Percentiles rank a stretch among this genome's conserved stretches.
Conservation (phyloP, 768 basidiomycete genomes). For the Mycena vulgaris region DNA sequence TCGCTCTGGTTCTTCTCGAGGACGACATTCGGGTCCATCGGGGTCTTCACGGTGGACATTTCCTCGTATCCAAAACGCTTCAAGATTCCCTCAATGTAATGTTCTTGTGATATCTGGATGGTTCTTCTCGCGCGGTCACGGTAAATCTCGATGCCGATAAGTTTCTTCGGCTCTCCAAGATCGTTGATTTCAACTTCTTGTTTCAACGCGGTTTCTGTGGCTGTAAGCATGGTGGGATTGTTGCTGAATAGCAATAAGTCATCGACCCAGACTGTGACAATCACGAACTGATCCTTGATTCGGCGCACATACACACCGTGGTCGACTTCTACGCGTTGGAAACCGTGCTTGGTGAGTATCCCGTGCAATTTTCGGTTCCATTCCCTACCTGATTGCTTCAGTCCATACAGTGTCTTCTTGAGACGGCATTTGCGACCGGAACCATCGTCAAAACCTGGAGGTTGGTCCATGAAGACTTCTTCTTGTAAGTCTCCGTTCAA, state of each 20-base stretch:
- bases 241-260: too few species aligned
- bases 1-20: slow-evolving; percentile 9
- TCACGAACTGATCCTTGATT: too few species aligned
- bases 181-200: too few species aligned
- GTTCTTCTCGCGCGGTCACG: too few species aligned
- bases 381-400: slow-evolving; percentile 24
- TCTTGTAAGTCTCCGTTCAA: slow-evolving; percentile 1
- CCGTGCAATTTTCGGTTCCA: slow-evolving; percentile 43
- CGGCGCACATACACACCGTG: not conserved
- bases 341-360: not conserved
- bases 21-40: slow-evolving; percentile 20
- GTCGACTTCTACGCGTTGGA: not conserved
- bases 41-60: slow-evolving; percentile 14
- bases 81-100: slow-evolving; percentile 9
- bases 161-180: too few species aligned
- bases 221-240: too few species aligned
- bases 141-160: too few species aligned
- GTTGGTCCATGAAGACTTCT: slow-evolving; percentile 5
- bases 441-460: slow-evolving; percentile 9
- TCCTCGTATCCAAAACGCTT: slow-evolving; percentile 15
- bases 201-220: too few species aligned
- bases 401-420: slow-evolving; percentile 8
- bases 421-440: slow-evolving; percentile 6
- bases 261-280: too few species aligned
- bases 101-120: too few species aligned